Percentiles rank a stretch among this genome's conserved stretches.
Conservation (phyloP, 2,329 filamentous ascomycete species). For the Microsporum audouinii region DNA sequence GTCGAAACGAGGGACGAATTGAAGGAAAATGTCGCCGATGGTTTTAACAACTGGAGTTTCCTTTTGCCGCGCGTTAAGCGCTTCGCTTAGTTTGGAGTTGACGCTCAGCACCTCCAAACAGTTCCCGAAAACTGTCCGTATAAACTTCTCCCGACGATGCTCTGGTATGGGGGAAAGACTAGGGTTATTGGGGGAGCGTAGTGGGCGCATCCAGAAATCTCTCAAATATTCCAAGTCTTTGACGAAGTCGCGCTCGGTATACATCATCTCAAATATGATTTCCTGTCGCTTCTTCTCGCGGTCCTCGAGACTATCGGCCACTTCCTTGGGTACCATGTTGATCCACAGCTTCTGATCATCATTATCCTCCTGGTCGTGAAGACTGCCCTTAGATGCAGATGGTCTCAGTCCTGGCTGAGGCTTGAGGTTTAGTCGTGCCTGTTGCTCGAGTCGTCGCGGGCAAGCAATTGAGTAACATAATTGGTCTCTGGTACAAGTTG, state of each 20-base stretch:
- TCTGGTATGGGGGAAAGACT: slow-evolving; percentile 74
- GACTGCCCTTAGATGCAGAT: slow-evolving; percentile 55
- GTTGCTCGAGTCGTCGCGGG: slow-evolving; percentile 83
- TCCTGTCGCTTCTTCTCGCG: slow-evolving; percentile 95
- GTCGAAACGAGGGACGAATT: slow-evolving; percentile 83
- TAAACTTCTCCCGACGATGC: slow-evolving; percentile 75
- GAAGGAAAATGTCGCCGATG: slow-evolving; percentile 86
- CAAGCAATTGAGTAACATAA: slow-evolving; percentile 98
- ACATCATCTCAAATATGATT: slow-evolving; percentile 96
- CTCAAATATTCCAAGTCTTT: slow-evolving; percentile 96
- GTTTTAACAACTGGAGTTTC: slow-evolving; percentile 79
- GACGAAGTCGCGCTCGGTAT: slow-evolving; percentile 96
- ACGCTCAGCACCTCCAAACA: slow-evolving; percentile 89
- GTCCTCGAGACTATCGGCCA: slow-evolving; percentile 80
- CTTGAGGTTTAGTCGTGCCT: slow-evolving; percentile 86
- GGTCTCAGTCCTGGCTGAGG: slow-evolving; percentile 75
- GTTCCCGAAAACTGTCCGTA: slow-evolving; percentile 90
- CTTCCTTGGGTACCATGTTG: slow-evolving; percentile 90
- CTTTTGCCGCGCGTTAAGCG: slow-evolving; percentile 82
- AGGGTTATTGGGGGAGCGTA: slow-evolving; percentile 57
- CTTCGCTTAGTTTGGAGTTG: slow-evolving; percentile 75
- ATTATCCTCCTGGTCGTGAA: slow-evolving; percentile 78
- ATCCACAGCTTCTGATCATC: slow-evolving; percentile 99
- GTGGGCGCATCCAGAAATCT: slow-evolving; percentile 95
- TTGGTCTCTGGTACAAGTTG: slow-evolving; percentile 88